Evolutionary conservation across 805 yeast genomes (phyloP).

Genomic region (Candida succiphila): DNA sequence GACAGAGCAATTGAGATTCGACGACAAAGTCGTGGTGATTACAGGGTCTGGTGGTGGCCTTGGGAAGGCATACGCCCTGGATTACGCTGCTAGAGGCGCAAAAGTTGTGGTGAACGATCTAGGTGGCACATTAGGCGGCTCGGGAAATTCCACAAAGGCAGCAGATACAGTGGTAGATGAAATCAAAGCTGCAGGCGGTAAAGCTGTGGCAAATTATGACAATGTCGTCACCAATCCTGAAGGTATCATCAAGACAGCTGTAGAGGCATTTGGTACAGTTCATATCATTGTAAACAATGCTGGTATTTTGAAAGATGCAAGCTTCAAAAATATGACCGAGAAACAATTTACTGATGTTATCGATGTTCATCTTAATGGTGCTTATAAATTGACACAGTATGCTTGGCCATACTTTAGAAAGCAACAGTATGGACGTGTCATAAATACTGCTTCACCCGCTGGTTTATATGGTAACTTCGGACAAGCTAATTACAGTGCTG

Average conservation of each 20-base stretch:
- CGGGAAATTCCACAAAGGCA: constrained; percentile 57
- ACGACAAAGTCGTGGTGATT: constrained; percentile 81
- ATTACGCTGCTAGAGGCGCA: constrained; percentile 86
- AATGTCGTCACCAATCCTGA: constrained; percentile 78
- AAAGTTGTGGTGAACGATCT: constrained; percentile 91
- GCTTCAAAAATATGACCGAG: constrained; percentile 78
- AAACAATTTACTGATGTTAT: constrained; percentile 71
- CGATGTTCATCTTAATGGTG: constrained; percentile 86
- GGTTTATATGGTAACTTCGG: constrained; percentile 97
- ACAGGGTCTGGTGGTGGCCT: constrained; percentile 99
- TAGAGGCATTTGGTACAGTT: constrained; percentile 78
- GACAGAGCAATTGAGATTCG: constrained; percentile 33
- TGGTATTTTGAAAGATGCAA: constrained; percentile 83
- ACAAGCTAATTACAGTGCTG: constrained; percentile 91
- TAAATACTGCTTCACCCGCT: constrained; percentile 96
- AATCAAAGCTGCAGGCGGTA: constrained; percentile 65
- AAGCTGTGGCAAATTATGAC: constrained; percentile 90
- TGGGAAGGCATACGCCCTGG: constrained; percentile 81
- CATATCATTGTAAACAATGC: constrained; percentile 90
- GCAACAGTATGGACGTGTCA: constrained; percentile 80
- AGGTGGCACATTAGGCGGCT: constrained; percentile 75
- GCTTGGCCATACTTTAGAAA: constrained; percentile 88
- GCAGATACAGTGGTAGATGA: constrained; percentile 89
- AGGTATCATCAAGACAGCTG: constrained; percentile 76
- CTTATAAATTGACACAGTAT: constrained; percentile 73